A percentile compares a stretch with the other conserved stretches of the same genome.
phyloP scores from a whole-genome alignment of 768 basidiomycete species.

The Strobilomyces dryophilus region DNA sequence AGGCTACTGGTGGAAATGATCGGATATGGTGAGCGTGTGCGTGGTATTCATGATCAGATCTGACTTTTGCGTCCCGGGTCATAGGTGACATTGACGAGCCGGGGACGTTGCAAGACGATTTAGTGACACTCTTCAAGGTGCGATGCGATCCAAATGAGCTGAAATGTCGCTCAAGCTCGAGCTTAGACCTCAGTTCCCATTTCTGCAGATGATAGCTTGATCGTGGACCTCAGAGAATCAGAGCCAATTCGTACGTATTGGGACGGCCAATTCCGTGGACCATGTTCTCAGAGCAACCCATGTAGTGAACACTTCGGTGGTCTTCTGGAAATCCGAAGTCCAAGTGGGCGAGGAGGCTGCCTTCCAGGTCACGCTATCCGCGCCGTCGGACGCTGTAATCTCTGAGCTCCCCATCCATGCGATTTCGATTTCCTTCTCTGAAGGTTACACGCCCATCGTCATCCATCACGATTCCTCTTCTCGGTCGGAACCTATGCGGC shows the following conservation, averaged over 20 bases:
- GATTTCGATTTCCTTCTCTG: conserved; percentile 57
- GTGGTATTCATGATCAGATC: background rate
- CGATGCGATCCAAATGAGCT: conserved; percentile 2
- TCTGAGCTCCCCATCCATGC: conserved; percentile 58
- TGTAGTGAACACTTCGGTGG: conserved; percentile 58
- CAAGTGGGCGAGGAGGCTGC: conserved; percentile 57
- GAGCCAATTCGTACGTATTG: conserved; percentile 55
- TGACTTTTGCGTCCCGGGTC: conserved; percentile 24
- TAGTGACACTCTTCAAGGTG: conserved; percentile 72
- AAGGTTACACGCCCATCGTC: conserved; percentile 43
- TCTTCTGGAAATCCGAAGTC: conserved; percentile 69
- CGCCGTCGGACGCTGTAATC: conserved; percentile 46
- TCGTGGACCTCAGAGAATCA: conserved; percentile 61
- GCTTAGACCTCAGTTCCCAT: conserved; percentile 68
- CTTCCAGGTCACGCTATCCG: conserved; percentile 69
- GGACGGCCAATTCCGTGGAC: background rate
- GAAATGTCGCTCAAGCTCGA: background rate
- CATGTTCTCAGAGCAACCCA: background rate
- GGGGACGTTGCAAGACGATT: conserved; percentile 57
- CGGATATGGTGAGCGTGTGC: conserved; percentile 54
- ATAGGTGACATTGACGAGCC: conserved; percentile 43
- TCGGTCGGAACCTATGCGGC: conserved; percentile 12
- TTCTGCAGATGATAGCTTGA: conserved; percentile 48
- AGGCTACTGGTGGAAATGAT: conserved; percentile 81
- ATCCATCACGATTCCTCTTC: conserved; percentile 41